A percentile compares a stretch with the other conserved stretches of the same genome.
Evolutionary conservation across 1,139 yeast genomes (phyloP).

Genomic region (Pneumocystis carinii): DNA sequence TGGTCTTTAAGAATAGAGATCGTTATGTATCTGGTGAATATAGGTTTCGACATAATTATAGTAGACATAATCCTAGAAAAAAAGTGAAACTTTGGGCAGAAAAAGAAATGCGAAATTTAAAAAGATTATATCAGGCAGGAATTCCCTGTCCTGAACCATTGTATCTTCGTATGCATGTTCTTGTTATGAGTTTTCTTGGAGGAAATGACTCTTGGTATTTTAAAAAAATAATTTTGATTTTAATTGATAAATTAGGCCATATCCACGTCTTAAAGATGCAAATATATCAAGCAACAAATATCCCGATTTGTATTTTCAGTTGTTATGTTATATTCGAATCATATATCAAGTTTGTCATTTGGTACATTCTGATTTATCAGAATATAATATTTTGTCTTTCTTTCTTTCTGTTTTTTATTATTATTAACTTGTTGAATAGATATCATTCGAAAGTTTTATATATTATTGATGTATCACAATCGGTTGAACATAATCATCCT

Average conservation of each 20-base stretch:
- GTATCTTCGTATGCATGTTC: conserved; percentile 73
- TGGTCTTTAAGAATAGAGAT: conserved; percentile 91
- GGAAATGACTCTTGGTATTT: conserved; percentile 58
- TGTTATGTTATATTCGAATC: conserved; percentile 71
- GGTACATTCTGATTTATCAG: conserved; percentile 94
- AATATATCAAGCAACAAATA: conserved; percentile 54
- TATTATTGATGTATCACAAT: conserved; percentile 92
- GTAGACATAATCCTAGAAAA: conserved; percentile 83
- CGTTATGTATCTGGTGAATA: conserved; percentile 93
- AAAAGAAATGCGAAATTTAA: conserved; percentile 84
- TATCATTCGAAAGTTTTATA: conserved; percentile 61
- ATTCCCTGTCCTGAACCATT: conserved; percentile 89
- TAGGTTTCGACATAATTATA: conserved; percentile 70
- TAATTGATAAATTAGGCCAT: conserved; percentile 8
- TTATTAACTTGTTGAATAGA: background rate
- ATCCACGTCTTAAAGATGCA: conserved; percentile 19
- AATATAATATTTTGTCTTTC: conserved; percentile 60
- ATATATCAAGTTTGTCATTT: conserved; percentile 77
- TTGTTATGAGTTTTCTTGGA: conserved; percentile 90
- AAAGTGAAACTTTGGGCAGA: conserved; percentile 99
- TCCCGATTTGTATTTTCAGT: conserved; percentile 53
- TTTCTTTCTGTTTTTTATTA: background rate
- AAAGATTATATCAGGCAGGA: conserved; percentile 59
- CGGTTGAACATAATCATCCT: conserved; percentile 97
- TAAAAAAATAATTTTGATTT: conserved; percentile 70